Percentiles rank a stretch among this genome's conserved stretches.
These are phyloP conservation scores for Stentor roeselii DNA, from an alignment of 73 alveolate genomes.

Conservation along the genomic window DNA sequence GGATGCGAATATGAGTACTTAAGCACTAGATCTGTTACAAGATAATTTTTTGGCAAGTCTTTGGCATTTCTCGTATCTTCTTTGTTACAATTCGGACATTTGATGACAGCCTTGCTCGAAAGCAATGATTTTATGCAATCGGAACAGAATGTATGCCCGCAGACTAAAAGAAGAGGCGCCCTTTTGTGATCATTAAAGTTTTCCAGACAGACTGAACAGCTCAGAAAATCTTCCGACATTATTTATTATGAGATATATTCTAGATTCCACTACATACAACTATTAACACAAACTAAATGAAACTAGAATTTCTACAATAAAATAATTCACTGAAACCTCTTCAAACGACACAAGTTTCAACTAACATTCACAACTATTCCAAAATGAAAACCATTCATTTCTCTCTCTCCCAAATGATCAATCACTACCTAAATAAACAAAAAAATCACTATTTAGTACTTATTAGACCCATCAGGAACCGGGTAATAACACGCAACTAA, in stretches of 20 bases:
- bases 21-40: conserved; percentile 1
- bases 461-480: conserved; percentile 23
- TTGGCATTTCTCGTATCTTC: neutral
- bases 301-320: too few species aligned
- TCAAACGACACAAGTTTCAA: too few species aligned
- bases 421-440: too few species aligned
- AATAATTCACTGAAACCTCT: too few species aligned
- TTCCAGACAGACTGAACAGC: conserved; percentile 51
- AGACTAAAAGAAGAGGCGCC: conserved; percentile 40
- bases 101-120: neutral
- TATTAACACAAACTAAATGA: too few species aligned
- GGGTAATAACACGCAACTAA: conserved; percentile 39
- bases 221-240: conserved; percentile 9
- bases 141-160: conserved; percentile 57
- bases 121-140: conserved; percentile 36
- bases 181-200: conserved; percentile 25
- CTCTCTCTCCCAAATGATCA: too few species aligned
- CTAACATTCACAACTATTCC: too few species aligned
- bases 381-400: too few species aligned
- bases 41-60: neutral
- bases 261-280: too few species aligned
- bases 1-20: neutral
- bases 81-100: conserved; percentile 16
- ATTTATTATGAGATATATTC: too few species aligned
- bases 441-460: too few species aligned